Evolutionary conservation across 139 green algal genomes (phyloP).

Genomic region (Chlamydomonas sp.): DNA sequence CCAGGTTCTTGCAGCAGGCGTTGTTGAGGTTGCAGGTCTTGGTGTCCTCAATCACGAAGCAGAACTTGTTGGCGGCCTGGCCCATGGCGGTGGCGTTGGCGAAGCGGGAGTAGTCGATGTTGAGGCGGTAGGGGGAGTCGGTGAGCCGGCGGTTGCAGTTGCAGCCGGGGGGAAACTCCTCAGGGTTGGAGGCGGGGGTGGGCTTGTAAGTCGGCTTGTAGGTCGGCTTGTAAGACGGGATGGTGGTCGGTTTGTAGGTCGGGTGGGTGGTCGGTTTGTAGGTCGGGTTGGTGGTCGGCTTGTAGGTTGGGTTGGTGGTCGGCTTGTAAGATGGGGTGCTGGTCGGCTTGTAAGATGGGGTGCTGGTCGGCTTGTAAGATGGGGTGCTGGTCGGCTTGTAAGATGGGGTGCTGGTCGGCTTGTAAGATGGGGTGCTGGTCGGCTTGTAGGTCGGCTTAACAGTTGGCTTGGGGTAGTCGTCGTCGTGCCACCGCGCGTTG

Average conservation of each 20-base stretch:
- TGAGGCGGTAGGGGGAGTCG: slow-evolving; percentile 21
- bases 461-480: neutral
- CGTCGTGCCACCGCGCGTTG: neutral
- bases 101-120: neutral
- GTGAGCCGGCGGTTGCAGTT: slow-evolving; percentile 21
- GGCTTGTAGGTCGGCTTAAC: too few relatives aligned
- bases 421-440: too few relatives aligned
- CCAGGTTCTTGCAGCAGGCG: slow-evolving; percentile 25
- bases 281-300: neutral
- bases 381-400: too few relatives aligned
- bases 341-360: too few relatives aligned
- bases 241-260: neutral
- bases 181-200: neutral
- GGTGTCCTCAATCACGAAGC: neutral
- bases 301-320: neutral
- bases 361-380: too few relatives aligned
- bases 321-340: neutral
- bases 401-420: too few relatives aligned
- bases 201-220: neutral
- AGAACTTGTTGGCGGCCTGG: neutral
- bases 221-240: neutral
- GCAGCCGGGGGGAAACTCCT: slow-evolving; percentile 26
- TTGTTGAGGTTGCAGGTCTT: slow-evolving; percentile 22
- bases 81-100: neutral
- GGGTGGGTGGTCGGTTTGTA: neutral